A percentile compares a stretch with the other conserved stretches of the same genome.
Conservation (phyloP, 345 rosid genomes). For the Hevea brasiliensis region DNA sequence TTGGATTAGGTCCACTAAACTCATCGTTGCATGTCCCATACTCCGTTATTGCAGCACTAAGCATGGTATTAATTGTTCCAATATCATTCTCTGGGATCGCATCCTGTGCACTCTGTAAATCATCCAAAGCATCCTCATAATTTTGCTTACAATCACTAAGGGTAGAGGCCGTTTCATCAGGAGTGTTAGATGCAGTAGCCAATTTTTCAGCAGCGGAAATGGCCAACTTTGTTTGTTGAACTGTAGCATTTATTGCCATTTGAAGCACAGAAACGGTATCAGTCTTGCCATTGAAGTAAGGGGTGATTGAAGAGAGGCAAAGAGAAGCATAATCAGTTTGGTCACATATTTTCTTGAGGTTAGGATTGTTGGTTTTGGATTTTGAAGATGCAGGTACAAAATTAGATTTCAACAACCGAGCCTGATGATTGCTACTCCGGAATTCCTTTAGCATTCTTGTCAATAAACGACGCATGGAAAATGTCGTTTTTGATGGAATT, state of each 20-base stretch:
- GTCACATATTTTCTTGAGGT: slow-evolving; percentile 35
- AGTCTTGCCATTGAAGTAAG: slow-evolving; percentile 27
- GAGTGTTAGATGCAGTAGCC: not conserved
- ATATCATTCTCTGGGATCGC: slow-evolving; percentile 40
- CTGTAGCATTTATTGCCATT: slow-evolving; percentile 38
- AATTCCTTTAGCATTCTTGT: not conserved
- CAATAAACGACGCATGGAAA: not conserved
- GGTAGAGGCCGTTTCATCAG: not conserved
- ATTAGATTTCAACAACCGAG: too few species aligned
- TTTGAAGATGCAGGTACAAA: not conserved
- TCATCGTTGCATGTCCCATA: slow-evolving; percentile 47
- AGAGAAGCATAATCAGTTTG: slow-evolving; percentile 37
- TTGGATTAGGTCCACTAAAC: slow-evolving; percentile 28
- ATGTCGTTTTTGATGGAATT: slow-evolving; percentile 5
- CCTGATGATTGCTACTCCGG: too few species aligned
- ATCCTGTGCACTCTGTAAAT: slow-evolving; percentile 41
- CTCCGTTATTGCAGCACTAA: slow-evolving; percentile 53
- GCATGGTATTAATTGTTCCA: slow-evolving; percentile 40
- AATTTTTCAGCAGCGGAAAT: not conserved
- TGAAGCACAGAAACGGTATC: slow-evolving; percentile 34
- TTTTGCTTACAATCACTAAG: slow-evolving; percentile 41
- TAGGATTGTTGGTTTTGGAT: slow-evolving; percentile 8
- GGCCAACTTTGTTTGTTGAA: slow-evolving; percentile 21
- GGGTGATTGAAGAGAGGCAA: slow-evolving; percentile 36
- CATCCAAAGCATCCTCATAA: slow-evolving; percentile 40